phyloP scores from a whole-genome alignment of 805 yeast species.

The Candida glaebosa region DNA sequence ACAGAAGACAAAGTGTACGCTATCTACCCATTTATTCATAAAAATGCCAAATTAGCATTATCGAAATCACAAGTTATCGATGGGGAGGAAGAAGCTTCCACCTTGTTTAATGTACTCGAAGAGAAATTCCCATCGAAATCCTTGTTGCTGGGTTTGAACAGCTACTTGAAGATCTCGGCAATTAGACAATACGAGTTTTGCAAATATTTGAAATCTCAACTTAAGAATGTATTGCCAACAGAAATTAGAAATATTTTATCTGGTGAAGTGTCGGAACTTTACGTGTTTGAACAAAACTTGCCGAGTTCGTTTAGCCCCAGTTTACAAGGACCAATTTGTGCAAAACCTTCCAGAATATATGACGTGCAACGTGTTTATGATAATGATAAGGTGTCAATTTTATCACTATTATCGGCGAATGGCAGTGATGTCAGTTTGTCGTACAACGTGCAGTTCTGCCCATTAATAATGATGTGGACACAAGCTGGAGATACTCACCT shows the following conservation, averaged over 20 bases:
- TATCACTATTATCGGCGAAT: conserved; percentile 13
- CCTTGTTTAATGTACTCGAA: conserved; percentile 10
- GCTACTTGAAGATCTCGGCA: conserved; percentile 13
- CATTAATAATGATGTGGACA: conserved; percentile 22
- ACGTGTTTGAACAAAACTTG: conserved; percentile 11
- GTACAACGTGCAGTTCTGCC: conserved; percentile 24
- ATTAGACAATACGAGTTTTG: conserved; percentile 17
- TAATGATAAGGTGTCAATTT: conserved; percentile 12
- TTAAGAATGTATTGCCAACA: conserved; percentile 7
- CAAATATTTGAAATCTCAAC: conserved; percentile 11
- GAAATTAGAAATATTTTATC: conserved; percentile 14
- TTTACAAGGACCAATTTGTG: conserved; percentile 24
- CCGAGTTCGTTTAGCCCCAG: conserved; percentile 9
- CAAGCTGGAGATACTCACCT: background rate
- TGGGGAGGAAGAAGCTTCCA: conserved; percentile 11
- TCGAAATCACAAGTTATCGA: conserved; percentile 10
- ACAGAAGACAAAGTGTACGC: conserved; percentile 21
- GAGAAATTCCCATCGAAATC: conserved; percentile 11
- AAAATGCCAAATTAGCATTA: conserved; percentile 14
- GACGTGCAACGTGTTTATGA: conserved; percentile 11
- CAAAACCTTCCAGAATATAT: conserved; percentile 1
- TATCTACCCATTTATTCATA: conserved; percentile 25
- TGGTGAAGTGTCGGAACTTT: conserved; percentile 8
- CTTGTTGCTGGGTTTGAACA: conserved; percentile 9
- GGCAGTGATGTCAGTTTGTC: conserved; percentile 8